Conservation (phyloP, 352 stramenopile genomes). For the Phytophthora palmivora region DNA sequence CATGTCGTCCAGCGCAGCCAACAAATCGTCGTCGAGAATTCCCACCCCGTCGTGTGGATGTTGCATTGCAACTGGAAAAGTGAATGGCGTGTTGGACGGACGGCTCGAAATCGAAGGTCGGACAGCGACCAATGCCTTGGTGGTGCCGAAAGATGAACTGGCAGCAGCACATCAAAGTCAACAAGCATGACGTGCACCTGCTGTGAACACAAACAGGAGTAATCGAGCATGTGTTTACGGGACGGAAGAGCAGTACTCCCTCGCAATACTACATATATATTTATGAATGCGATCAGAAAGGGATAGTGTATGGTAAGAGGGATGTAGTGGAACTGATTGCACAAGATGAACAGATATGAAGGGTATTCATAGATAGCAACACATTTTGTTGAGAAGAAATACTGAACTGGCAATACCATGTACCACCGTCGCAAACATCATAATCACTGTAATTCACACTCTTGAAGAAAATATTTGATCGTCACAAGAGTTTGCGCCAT, state of each 20-base stretch:
- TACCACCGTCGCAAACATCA: too few relatives aligned
- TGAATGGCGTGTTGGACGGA: constrained; percentile 4
- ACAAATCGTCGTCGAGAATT: constrained; percentile 34
- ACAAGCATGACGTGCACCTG: constrained; percentile 15
- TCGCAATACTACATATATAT: too few relatives aligned
- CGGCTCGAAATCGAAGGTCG: constrained; percentile 2
- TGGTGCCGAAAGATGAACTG: constrained; percentile 19
- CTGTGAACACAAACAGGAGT: constrained; percentile 10
- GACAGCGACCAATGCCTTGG: constrained; percentile 5
- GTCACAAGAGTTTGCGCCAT: too few relatives aligned
- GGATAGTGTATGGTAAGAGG: too few relatives aligned
- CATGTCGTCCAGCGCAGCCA: constrained; percentile 41
- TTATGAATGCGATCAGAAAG: too few relatives aligned
- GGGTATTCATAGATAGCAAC: too few relatives aligned
- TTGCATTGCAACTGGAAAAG: constrained; percentile 21
- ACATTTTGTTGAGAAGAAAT: too few relatives aligned
- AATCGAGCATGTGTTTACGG: constrained; percentile 31
- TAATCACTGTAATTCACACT: too few relatives aligned
- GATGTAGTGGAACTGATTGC: too few relatives aligned
- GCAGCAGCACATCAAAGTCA: constrained; percentile 22
- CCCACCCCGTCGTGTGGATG: constrained; percentile 12
- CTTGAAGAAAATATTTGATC: too few relatives aligned
- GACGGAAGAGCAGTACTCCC: not conserved
- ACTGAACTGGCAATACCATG: too few relatives aligned
- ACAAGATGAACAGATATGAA: too few relatives aligned